phyloP scores from a whole-genome alignment of 345 rosid species.

The Boechera retrofracta region DNA sequence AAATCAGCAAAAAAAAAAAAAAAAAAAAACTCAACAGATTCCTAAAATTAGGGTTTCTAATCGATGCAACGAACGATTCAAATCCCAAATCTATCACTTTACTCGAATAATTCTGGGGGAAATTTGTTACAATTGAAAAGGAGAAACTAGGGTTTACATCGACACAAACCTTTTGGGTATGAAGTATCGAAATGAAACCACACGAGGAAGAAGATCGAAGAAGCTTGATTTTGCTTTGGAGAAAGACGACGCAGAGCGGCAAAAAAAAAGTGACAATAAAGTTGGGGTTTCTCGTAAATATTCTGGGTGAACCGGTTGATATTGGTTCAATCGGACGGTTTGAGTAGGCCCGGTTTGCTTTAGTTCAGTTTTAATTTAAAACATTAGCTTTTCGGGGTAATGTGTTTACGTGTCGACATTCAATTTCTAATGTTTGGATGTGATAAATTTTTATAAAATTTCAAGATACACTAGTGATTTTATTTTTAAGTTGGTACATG shows the following conservation, averaged over 20 bases:
- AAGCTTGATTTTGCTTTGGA: not conserved
- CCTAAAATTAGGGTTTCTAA: constrained; percentile 16
- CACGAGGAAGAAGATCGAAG: constrained; percentile 9
- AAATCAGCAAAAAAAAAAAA: not conserved
- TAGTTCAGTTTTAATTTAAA: too few species aligned
- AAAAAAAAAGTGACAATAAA: not conserved
- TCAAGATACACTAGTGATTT: too few species aligned
- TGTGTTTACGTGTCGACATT: too few species aligned
- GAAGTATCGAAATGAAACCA: not conserved
- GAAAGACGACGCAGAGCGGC: constrained; percentile 4
- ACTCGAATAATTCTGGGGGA: not conserved
- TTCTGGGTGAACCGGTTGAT: not conserved
- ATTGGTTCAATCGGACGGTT: not conserved
- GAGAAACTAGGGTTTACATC: not conserved
- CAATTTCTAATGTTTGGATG: not conserved
- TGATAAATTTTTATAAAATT: too few species aligned
- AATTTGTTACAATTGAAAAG: not conserved
- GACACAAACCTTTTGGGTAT: constrained; percentile 1
- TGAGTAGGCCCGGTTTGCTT: not conserved
- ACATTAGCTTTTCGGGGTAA: too few species aligned
- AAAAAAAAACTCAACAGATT: not conserved
- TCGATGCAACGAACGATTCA: constrained; percentile 1
- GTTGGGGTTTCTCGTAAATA: not conserved
- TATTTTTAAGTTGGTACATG: too few species aligned
- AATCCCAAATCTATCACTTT: not conserved